Evolutionary conservation across 2,329 filamentous ascomycete genomes (phyloP).

Genomic region (Colletotrichum scovillei): DNA sequence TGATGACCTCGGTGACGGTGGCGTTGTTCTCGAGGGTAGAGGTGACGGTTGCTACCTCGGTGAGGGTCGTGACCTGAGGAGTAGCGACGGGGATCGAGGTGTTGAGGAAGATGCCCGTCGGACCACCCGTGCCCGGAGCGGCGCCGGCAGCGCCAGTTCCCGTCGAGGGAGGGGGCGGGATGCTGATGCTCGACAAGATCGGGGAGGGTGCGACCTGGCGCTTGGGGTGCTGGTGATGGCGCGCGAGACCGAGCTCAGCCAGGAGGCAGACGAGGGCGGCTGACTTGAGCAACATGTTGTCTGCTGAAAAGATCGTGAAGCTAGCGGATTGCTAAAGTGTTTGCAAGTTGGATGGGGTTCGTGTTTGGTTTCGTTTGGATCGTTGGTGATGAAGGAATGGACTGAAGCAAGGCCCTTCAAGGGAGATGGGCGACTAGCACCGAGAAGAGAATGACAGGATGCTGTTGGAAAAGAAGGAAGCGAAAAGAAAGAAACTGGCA

Average conservation of each 20-base stretch:
- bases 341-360: background rate
- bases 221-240: slow-evolving; percentile 5
- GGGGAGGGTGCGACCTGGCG: slow-evolving; percentile 22
- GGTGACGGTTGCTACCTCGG: slow-evolving; percentile 27
- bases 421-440: slow-evolving; percentile 35
- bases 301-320: slow-evolving; percentile 16
- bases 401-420: slow-evolving; percentile 34
- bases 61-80: slow-evolving; percentile 23
- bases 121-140: background rate
- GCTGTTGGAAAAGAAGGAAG: slow-evolving; percentile 18
- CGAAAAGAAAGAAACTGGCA: slow-evolving; percentile 23
- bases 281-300: slow-evolving; percentile 30
- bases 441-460: slow-evolving; percentile 34
- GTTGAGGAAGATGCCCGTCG: slow-evolving; percentile 32
- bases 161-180: slow-evolving; percentile 17
- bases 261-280: slow-evolving; percentile 25
- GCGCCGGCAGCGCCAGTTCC: slow-evolving; percentile 12
- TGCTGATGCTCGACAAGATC: slow-evolving; percentile 27
- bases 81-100: slow-evolving; percentile 23
- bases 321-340: slow-evolving; percentile 13
- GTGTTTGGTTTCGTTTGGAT: slow-evolving; percentile 5
- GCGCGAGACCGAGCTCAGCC: slow-evolving; percentile 31
- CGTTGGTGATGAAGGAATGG: slow-evolving; percentile 23
- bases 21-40: slow-evolving; percentile 20
- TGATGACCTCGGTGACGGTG: slow-evolving; percentile 34